A percentile compares a stretch with the other conserved stretches of the same genome.
phyloP scores from a whole-genome alignment of 1,139 yeast genomes.

The Petasospora fabianii region DNA sequence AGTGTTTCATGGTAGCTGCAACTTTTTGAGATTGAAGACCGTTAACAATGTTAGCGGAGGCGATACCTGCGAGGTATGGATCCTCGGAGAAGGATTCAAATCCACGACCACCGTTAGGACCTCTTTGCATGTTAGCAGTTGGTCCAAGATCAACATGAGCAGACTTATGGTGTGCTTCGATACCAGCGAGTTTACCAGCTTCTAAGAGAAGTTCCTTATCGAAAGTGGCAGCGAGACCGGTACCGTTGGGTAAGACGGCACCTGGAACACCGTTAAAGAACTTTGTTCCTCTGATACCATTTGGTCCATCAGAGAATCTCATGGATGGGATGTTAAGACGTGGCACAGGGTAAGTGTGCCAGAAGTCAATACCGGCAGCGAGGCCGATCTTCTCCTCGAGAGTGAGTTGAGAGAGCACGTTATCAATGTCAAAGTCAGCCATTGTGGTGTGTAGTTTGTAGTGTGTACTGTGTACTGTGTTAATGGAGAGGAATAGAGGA shows the following conservation, averaged over 20 bases:
- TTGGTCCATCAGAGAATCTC: conserved; percentile 48
- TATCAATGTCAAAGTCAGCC: conserved; percentile 40
- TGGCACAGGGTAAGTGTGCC: conserved; percentile 53
- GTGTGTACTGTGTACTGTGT: too few relatives aligned
- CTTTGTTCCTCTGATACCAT: conserved; percentile 50
- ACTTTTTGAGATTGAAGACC: conserved; percentile 54
- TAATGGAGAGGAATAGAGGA: too few relatives aligned
- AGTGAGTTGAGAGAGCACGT: conserved; percentile 40
- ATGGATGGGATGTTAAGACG: conserved; percentile 41
- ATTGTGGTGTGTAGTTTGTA: conserved; percentile 10
- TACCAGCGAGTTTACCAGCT: conserved; percentile 47
- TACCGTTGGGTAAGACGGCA: conserved; percentile 48
- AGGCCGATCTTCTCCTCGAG: conserved; percentile 45
- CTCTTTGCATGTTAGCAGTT: conserved; percentile 48
- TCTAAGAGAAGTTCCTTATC: conserved; percentile 37
- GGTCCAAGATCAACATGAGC: conserved; percentile 64
- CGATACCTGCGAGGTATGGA: conserved; percentile 51
- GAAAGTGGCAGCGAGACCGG: conserved; percentile 35
- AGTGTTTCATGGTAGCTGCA: conserved; percentile 58
- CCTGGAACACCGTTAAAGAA: conserved; percentile 46
- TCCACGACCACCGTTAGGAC: conserved; percentile 63
- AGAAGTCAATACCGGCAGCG: conserved; percentile 48
- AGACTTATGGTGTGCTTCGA: conserved; percentile 49
- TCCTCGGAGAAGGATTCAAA: conserved; percentile 64
- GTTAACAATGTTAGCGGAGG: conserved; percentile 45